Evolutionary conservation across 2,329 filamentous ascomycete genomes (phyloP).

Genomic region (Cryphonectria nitschkei): DNA sequence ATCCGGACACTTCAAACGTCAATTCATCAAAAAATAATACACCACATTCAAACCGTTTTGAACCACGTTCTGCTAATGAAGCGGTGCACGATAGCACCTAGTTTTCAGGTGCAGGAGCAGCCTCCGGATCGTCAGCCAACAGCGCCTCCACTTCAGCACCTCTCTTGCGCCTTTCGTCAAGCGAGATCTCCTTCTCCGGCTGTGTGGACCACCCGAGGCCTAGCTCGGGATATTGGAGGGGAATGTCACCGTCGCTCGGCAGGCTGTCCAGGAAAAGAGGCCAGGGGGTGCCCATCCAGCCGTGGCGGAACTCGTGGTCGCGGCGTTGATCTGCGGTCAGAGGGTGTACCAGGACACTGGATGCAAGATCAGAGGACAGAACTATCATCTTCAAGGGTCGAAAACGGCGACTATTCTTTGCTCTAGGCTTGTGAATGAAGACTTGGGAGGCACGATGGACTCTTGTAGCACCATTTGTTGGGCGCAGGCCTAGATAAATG

Average conservation of each 20-base stretch:
- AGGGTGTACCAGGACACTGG: constrained; percentile 39
- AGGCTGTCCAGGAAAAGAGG: constrained; percentile 39
- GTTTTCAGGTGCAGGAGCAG: constrained; percentile 37
- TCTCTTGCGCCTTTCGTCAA: constrained; percentile 37
- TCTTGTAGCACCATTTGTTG: neutral
- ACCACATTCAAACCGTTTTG: too few relatives aligned
- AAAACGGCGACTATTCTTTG: neutral
- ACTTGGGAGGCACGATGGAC: neutral
- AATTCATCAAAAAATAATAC: too few relatives aligned
- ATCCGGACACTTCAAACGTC: too few relatives aligned
- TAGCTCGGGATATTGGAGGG: constrained; percentile 40
- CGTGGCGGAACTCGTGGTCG: constrained; percentile 40
- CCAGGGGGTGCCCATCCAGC: constrained; percentile 41
- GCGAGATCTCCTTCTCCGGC: constrained; percentile 35
- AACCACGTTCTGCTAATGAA: neutral
- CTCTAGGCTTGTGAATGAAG: too few relatives aligned
- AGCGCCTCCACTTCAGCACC: constrained; percentile 38
- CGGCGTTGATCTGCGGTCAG: constrained; percentile 38
- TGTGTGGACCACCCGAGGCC: constrained; percentile 38
- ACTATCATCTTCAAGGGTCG: neutral
- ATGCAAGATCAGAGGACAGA: neutral
- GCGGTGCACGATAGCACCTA: constrained; percentile 16
- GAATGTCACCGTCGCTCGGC: constrained; percentile 35
- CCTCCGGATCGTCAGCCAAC: constrained; percentile 37
- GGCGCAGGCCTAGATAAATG: too few relatives aligned